phyloP scores from a whole-genome alignment of 148 eudicot species.

The Silene conica region DNA sequence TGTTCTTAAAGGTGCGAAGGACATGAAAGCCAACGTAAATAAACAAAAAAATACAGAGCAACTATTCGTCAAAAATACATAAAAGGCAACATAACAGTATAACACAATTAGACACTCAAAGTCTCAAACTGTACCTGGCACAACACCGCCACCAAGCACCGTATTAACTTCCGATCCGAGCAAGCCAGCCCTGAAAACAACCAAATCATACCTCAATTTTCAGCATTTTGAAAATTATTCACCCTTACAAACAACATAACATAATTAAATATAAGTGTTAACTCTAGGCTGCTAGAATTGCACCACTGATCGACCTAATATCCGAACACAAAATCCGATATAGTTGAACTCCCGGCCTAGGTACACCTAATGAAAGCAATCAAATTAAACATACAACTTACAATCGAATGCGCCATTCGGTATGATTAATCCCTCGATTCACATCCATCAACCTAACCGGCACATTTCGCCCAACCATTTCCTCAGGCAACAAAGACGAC shows the following conservation, averaged over 20 bases:
- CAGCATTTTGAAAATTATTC: neutral
- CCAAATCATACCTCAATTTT: neutral
- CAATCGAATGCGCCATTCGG: slow-evolving; percentile 77
- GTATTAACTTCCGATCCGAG: slow-evolving; percentile 83
- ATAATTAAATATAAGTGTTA: neutral
- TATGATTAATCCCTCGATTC: slow-evolving; percentile 45
- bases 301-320: no score
- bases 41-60: neutral
- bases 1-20: neutral
- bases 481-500: slow-evolving; percentile 61
- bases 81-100: no score
- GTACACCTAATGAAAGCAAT: neutral
- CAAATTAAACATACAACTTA: slow-evolving; percentile 33
- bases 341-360: no score
- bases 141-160: slow-evolving; percentile 95
- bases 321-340: no score
- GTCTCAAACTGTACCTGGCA: slow-evolving; percentile 54
- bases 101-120: neutral
- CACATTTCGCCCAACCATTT: slow-evolving; percentile 24
- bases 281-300: neutral
- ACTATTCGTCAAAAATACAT: no score
- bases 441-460: slow-evolving; percentile 79
- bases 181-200: slow-evolving; percentile 49
- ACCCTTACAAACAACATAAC: neutral
- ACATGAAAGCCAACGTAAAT: neutral